Conservation (phyloP, 2,329 filamentous ascomycete genomes). For the Verticillium klebahnii region DNA sequence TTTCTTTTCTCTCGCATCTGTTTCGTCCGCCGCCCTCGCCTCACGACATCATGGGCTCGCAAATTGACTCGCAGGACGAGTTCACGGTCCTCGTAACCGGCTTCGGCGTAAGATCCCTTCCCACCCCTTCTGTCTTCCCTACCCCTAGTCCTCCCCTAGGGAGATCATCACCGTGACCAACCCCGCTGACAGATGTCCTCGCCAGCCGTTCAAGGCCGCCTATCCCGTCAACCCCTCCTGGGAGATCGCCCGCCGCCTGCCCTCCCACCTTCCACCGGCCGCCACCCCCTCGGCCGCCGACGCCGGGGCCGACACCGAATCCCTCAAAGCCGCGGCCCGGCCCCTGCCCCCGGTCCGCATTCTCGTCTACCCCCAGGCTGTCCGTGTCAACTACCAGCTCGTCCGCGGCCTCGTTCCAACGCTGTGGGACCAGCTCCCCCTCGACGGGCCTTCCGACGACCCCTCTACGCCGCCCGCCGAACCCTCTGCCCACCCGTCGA, state of each 20-base stretch:
- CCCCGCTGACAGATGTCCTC: not conserved
- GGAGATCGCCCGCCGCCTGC: slow-evolving; percentile 69
- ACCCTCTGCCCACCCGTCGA: slow-evolving; percentile 34
- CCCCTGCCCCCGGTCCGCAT: slow-evolving; percentile 51
- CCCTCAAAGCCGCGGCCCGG: slow-evolving; percentile 25
- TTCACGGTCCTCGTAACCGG: slow-evolving; percentile 57
- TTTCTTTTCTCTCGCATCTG: not conserved
- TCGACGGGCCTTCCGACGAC: slow-evolving; percentile 23
- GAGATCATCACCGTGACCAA: not conserved
- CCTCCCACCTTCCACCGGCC: slow-evolving; percentile 49
- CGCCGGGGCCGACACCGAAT: slow-evolving; percentile 18
- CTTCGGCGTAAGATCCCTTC: slow-evolving; percentile 46
- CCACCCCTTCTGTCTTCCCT: slow-evolving; percentile 1
- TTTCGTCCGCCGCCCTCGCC: not conserved
- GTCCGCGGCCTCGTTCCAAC: slow-evolving; percentile 60
- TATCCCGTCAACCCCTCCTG: slow-evolving; percentile 75
- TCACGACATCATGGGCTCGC: slow-evolving; percentile 26
- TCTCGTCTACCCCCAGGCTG: slow-evolving; percentile 58
- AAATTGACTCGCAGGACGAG: slow-evolving; percentile 37
- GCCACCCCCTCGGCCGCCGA: slow-evolving; percentile 33
- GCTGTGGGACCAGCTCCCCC: slow-evolving; percentile 44
- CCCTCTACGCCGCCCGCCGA: not conserved
- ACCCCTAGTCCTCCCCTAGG: not conserved
- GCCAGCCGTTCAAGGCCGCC: slow-evolving; percentile 68
- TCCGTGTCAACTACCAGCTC: slow-evolving; percentile 66